phyloP scores from a whole-genome alignment of 768 basidiomycete genomes.

The Serpula lacrymans region DNA sequence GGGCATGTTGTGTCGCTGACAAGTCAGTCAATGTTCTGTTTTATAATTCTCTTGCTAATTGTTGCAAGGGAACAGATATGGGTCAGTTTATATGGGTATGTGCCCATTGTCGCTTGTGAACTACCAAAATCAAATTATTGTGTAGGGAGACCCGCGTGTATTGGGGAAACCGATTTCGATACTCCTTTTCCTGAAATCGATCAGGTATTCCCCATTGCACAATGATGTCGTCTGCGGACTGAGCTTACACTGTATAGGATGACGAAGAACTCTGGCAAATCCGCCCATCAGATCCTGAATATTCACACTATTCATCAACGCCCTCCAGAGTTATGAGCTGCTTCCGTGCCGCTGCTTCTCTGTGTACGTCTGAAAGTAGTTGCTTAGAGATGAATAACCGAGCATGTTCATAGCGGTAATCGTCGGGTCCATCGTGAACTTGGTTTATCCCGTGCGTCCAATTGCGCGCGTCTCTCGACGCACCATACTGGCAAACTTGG shows the following conservation, averaged over 20 bases:
- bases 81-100: slow-evolving; percentile 71
- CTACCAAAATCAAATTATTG: slow-evolving; percentile 6
- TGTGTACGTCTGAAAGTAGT: slow-evolving; percentile 58
- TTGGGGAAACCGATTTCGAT: slow-evolving; percentile 69
- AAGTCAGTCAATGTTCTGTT: slow-evolving; percentile 37
- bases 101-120: slow-evolving; percentile 4
- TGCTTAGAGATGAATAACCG: no score
- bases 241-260: slow-evolving; percentile 36
- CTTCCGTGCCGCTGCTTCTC: slow-evolving; percentile 52
- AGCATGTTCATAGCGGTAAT: slow-evolving; percentile 62
- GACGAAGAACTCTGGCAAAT: slow-evolving; percentile 60
- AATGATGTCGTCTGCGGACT: no score
- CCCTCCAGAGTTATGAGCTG: slow-evolving; percentile 48
- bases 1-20: slow-evolving; percentile 69
- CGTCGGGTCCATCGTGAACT: slow-evolving; percentile 61
- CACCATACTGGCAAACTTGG: slow-evolving; percentile 50
- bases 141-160: slow-evolving; percentile 62
- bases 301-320: slow-evolving; percentile 36
- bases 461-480: slow-evolving; percentile 45
- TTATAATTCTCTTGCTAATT: slow-evolving; percentile 3
- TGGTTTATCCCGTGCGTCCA: slow-evolving; percentile 66
- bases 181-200: slow-evolving; percentile 56
- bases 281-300: slow-evolving; percentile 32
- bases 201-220: no score
- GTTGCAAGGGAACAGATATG: slow-evolving; percentile 42